Evolutionary conservation across 2,329 filamentous ascomycete genomes (phyloP).

Genomic region (Sclerotiophoma versabilis): DNA sequence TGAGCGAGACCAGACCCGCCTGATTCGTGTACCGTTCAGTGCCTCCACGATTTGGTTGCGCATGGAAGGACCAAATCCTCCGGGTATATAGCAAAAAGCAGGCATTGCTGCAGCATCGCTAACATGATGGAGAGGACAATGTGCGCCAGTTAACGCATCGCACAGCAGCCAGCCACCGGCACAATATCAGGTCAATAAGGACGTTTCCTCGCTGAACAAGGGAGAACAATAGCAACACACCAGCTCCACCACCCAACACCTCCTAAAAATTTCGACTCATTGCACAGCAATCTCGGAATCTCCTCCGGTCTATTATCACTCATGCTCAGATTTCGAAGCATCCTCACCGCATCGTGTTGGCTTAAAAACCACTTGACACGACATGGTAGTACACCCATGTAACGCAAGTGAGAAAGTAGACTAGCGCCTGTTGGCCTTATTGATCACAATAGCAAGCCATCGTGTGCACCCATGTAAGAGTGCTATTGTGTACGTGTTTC

Average conservation of each 20-base stretch:
- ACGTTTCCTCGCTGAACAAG: not conserved
- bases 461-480: slow-evolving; percentile 3
- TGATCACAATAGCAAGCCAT: slow-evolving; percentile 18
- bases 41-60: not conserved
- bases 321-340: not conserved
- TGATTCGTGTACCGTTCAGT: slow-evolving; percentile 6
- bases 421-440: slow-evolving; percentile 12
- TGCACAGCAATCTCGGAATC: not conserved
- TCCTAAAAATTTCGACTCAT: not conserved
- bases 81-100: slow-evolving; percentile 2
- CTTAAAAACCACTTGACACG: not conserved
- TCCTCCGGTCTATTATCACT: not conserved
- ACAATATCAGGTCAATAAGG: not conserved
- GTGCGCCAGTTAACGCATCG: not conserved
- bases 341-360: not conserved
- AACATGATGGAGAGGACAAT: not conserved
- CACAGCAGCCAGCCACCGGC: not conserved
- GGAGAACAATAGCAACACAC: slow-evolving; percentile 13
- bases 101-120: not conserved
- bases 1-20: not conserved
- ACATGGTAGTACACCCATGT: not conserved
- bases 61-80: not conserved
- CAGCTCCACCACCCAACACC: not conserved
- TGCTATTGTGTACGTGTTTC: slow-evolving; percentile 12
- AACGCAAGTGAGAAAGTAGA: not conserved